Base-by-base conservation (phyloP, 2,329 filamentous ascomycete species). In the Fonsecaea erecta region DNA sequence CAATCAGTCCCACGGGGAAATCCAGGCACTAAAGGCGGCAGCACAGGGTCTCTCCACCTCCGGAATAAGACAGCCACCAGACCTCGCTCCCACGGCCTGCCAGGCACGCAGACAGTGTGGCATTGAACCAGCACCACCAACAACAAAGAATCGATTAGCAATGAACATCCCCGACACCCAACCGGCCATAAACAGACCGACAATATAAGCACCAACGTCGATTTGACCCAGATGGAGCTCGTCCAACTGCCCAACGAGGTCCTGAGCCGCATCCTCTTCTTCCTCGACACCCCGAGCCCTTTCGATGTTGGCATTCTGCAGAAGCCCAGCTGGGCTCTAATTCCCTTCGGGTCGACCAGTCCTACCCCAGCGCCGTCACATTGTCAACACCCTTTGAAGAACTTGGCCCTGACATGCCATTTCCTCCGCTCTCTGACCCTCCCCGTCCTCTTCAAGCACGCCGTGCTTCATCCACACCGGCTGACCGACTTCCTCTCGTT, bases 171-270 rank as follows among this genome's bases (percentile, higher is more conserved):
- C n/a, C n/a, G n/a, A n/a, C n/a, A n/a, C n/a, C n/a, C 46, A 12
- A 24, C 30, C 28, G 34, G 28, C 37, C 32, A 62, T 28, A 1
- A 18, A 16, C 30, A 26, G 32, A 18, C 28, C n/a, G n/a, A 2
- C 48, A 32, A n/a, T 6, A 14, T 16, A 21, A 16, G 34, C 48
- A 37, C 51, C 35, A 12, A n/a, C n/a, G n/a, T n/a, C n/a, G n/a
- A n/a, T n/a, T 30, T 30, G 28, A 30, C 8, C 28, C 28, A 3
- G 8, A 64, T 64, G 59, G 34, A 52, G 16, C 58, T 71, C 12
- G 63, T 71, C 51, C 62, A 58, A 8, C 80, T 90, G 21, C 88
- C 88, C 1, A 85, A 84, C 67, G 88, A 91, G 76, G 77, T 90
- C 52, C 76, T 89, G 24, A 74, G 82, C 59, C 79, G 84, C 2